phyloP scores from a whole-genome alignment of 441 rosid species.

The Corymbia citriodora region DNA sequence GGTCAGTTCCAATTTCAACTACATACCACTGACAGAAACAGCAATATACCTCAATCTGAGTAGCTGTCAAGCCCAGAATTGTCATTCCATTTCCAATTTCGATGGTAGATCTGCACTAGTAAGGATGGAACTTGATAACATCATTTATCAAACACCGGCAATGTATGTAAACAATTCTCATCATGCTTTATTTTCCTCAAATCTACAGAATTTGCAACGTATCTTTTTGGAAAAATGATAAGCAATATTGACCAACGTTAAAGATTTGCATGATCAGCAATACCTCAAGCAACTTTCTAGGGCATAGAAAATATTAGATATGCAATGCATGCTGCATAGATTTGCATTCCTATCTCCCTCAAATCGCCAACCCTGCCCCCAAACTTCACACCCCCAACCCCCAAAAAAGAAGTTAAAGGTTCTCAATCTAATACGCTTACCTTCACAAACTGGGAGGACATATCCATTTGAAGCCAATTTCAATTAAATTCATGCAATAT shows the following conservation, averaged over 20 bases:
- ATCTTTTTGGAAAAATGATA: neutral
- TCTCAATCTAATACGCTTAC: neutral
- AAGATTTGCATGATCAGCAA: neutral
- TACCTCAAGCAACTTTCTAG: neutral
- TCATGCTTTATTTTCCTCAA: neutral
- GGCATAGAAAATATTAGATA: neutral
- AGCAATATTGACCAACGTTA: neutral
- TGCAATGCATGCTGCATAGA: neutral
- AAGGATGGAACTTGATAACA: neutral
- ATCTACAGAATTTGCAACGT: neutral
- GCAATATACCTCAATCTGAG: constrained; percentile 46
- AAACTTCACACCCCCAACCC: neutral
- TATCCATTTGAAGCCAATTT: neutral
- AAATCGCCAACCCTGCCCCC: neutral
- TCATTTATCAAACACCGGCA: neutral
- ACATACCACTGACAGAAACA: neutral
- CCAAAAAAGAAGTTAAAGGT: neutral
- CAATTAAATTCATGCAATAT: neutral
- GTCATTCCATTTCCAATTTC: constrained; percentile 47
- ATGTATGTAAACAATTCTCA: neutral
- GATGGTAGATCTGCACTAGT: constrained; percentile 41
- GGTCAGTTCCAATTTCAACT: neutral
- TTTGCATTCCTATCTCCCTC: neutral
- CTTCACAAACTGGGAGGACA: neutral
- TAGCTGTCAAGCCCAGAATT: constrained; percentile 35